Conservation (phyloP, 495 filamentous ascomycete species). For the Hyphodiscus hymeniophilus region DNA sequence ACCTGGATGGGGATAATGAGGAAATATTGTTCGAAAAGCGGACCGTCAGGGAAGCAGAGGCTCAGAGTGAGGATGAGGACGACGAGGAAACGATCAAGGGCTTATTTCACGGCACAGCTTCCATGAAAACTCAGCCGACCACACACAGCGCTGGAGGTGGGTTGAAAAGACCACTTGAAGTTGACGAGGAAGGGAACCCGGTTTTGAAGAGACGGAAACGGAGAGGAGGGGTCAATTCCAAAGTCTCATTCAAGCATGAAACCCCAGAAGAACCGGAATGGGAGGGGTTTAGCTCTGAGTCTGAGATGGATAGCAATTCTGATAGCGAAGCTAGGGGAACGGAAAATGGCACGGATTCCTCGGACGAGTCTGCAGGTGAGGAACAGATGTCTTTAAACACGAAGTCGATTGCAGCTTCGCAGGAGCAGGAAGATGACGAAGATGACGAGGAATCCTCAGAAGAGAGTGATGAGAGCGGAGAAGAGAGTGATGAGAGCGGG, state of each 20-base stretch:
- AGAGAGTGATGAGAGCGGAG: no score
- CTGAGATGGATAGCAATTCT: constrained; percentile 15
- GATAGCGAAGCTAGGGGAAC: constrained; percentile 5
- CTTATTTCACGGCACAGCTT: neutral
- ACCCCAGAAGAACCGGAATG: constrained; percentile 39
- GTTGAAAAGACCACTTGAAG: constrained; percentile 76
- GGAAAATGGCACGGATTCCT: constrained; percentile 12
- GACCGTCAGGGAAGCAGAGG: constrained; percentile 13
- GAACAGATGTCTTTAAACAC: constrained; percentile 6
- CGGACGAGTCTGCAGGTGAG: constrained; percentile 9
- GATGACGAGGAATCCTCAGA: constrained; percentile 25
- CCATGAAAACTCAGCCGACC: neutral
- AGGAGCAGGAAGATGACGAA: constrained; percentile 26
- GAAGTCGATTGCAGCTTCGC: constrained; percentile 16
- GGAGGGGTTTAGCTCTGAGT: constrained; percentile 51
- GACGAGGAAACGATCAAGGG: constrained; percentile 10
- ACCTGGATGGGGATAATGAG: constrained; percentile 29
- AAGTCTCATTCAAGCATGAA: constrained; percentile 28
- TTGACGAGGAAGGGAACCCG: constrained; percentile 68
- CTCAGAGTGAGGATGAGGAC: constrained; percentile 21
- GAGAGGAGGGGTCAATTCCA: constrained; percentile 43
- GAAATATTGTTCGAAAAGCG: constrained; percentile 36
- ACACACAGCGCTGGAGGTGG: constrained; percentile 58
- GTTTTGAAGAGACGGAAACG: constrained; percentile 64
- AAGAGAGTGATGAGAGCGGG: constrained; percentile 17